phyloP scores from a whole-genome alignment of 257 asterid species.

The Ajuga chamaepitys region DNA sequence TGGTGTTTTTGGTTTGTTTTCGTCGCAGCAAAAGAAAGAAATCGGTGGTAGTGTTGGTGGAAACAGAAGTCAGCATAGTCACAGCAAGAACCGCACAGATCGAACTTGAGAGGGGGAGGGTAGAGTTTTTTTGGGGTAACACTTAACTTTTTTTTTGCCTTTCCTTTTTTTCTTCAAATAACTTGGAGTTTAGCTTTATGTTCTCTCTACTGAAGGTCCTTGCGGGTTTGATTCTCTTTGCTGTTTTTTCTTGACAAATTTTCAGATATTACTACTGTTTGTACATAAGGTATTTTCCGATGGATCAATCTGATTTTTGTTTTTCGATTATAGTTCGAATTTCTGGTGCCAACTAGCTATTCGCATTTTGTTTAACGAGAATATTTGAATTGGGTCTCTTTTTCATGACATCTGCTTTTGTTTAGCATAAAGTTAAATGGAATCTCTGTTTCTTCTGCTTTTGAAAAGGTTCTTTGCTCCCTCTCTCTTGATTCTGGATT shows the following conservation, averaged over 20 bases:
- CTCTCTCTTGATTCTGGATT: slow-evolving; percentile 22
- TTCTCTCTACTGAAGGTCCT: slow-evolving; percentile 13
- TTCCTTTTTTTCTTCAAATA: slow-evolving; percentile 11
- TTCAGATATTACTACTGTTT: slow-evolving; percentile 10
- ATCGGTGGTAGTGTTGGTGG: slow-evolving; percentile 14
- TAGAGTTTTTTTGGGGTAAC: slow-evolving; percentile 15
- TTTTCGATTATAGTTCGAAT: slow-evolving; percentile 6
- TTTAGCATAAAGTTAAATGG: slow-evolving; percentile 31
- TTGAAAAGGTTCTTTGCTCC: slow-evolving; percentile 25
- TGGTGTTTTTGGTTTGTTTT: slow-evolving; percentile 73
- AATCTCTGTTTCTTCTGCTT: slow-evolving; percentile 35
- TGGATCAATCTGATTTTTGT: neutral
- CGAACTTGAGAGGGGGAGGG: slow-evolving; percentile 34
- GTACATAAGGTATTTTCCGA: slow-evolving; percentile 26
- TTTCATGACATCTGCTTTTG: slow-evolving; percentile 14
- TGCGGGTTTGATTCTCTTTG: slow-evolving; percentile 4
- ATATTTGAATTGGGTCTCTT: slow-evolving; percentile 20
- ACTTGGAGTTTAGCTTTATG: slow-evolving; percentile 24
- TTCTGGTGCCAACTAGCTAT: slow-evolving; percentile 23
- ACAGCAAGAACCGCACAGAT: slow-evolving; percentile 43
- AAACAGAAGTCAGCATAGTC: slow-evolving; percentile 31
- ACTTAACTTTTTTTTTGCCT: slow-evolving; percentile 7
- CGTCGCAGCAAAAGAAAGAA: slow-evolving; percentile 61
- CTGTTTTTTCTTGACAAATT: slow-evolving; percentile 10
- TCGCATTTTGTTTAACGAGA: slow-evolving; percentile 9